A percentile compares a stretch with the other conserved stretches of the same genome.
phyloP scores from a whole-genome alignment of 345 rosid species.

The Salix arbutifolia region DNA sequence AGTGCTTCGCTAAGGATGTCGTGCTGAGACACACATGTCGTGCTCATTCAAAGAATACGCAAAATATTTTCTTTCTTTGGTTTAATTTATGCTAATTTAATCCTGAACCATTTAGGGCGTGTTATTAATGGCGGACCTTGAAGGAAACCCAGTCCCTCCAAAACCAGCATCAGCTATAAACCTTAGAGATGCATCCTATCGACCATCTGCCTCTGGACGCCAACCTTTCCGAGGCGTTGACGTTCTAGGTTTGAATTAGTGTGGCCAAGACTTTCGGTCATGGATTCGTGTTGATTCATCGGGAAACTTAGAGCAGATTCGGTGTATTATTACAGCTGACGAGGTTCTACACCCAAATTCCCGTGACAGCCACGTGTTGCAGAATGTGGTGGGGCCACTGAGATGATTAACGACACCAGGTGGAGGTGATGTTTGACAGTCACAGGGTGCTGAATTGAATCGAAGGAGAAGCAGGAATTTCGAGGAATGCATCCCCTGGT shows the following conservation, averaged over 20 bases:
- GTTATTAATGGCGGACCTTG: conserved; percentile 60
- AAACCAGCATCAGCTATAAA: conserved; percentile 84
- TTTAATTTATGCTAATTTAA: neutral
- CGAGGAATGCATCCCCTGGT: conserved; percentile 78
- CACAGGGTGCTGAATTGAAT: conserved; percentile 49
- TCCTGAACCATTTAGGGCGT: neutral
- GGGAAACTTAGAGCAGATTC: conserved; percentile 93
- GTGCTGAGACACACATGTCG: neutral
- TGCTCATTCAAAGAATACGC: neutral
- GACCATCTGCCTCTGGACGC: conserved; percentile 75
- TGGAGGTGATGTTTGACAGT: conserved; percentile 70
- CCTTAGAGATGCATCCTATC: conserved; percentile 55
- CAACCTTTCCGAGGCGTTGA: conserved; percentile 65
- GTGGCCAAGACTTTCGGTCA: conserved; percentile 65
- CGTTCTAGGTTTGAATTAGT: conserved; percentile 77
- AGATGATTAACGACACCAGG: conserved; percentile 57
- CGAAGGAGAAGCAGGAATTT: conserved; percentile 60
- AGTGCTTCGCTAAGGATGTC: neutral
- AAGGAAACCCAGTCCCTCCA: conserved; percentile 79
- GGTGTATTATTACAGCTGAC: conserved; percentile 91
- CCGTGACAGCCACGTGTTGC: conserved; percentile 86
- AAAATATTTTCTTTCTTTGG: neutral
- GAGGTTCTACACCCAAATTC: conserved; percentile 94
- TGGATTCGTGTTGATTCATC: conserved; percentile 87
- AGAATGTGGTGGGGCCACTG: conserved; percentile 91